A percentile compares a stretch with the other conserved stretches of the same genome.
These are phyloP conservation scores for Alternaria sp. DNA, from an alignment of 2,329 filamentous ascomycete genomes.

Conservation along the genomic window DNA sequence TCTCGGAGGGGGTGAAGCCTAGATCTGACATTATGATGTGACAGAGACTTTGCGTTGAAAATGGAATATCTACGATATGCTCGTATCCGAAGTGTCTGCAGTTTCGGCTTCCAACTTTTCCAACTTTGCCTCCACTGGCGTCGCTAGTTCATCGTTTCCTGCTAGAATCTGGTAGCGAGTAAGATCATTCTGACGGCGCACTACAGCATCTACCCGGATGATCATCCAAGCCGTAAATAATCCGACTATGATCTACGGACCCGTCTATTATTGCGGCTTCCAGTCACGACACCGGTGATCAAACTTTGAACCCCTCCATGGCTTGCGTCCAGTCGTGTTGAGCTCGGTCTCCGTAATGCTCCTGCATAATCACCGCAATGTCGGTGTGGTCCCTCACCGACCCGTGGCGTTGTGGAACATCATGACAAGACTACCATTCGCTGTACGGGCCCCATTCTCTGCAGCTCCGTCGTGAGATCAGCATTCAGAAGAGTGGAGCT, in stretches of 20 bases:
- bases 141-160: not conserved
- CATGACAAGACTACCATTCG: conserved; percentile 4
- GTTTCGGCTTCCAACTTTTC: not conserved
- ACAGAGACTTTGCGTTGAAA: not conserved
- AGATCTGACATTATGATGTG: conserved; percentile 25
- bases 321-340: not conserved
- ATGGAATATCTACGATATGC: not conserved
- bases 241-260: conserved; percentile 4
- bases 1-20: conserved; percentile 24
- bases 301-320: conserved; percentile 1
- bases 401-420: conserved; percentile 11
- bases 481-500: conserved; percentile 8
- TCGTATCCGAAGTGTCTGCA: not conserved
- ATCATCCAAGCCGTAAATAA: conserved; percentile 3
- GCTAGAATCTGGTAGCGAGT: conserved; percentile 4
- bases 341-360: conserved; percentile 4
- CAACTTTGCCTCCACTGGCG: not conserved
- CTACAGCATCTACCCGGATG: conserved; percentile 10
- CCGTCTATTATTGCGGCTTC: not conserved
- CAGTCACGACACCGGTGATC: conserved; percentile 3
- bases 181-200: not conserved
- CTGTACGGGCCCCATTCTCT: not conserved
- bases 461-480: not conserved
- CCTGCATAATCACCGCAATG: conserved; percentile 12
- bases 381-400: conserved; percentile 10